Base-by-base conservation (phyloP, 441 rosid genomes). In the Gossypium schwendimanii region DNA sequence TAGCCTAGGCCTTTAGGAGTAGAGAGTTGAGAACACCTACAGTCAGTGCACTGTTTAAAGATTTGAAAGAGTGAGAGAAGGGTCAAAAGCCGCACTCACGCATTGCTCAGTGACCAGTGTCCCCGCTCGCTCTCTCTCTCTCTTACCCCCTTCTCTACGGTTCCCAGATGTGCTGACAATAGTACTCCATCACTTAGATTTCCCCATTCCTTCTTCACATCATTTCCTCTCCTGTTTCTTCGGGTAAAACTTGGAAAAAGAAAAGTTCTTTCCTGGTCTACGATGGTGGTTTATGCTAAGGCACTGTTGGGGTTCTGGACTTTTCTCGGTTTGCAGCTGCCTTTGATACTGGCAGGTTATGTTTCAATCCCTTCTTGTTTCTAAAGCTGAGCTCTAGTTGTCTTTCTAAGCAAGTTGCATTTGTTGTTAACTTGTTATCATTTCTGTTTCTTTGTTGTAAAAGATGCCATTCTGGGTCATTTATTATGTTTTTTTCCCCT, bases 301-400 rank as follows among this genome's bases (percentile, higher is more conserved):
- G 75, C 73, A 64, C 73, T 87, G 73, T 76, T 82, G 81, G 83
- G 87, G 79, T 76, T 86, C 36, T 68, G 80, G 74, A 79, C 84
- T 24, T 86, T 86, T 74, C 80, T 84, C 70, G 78, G 75, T 70
- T 75, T 79, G 73, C 89, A 82, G 84, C 83, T 87, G 53, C 88
- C 88, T 58, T 73, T 79, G 24, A 58, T 74, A 67, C 63, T 83
- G 82, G 92, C 88, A 78, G 94, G 94, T 89, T 81, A 31, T 18
- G 82, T 72, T 57, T 66, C 44, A 47, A 31, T 60, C 2, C 17
- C 47, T 70, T 1, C 17, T 20, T 59, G 47, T 18, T 58, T 62
- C 45, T 49, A 26, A 9, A 67, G 15, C 55, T 63, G 15, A 31
- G 36, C 53, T 52, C 52, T n/a, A 23, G 0, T 39, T 67, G 33